phyloP scores from a whole-genome alignment of 2,329 filamentous ascomycete species.

The Aureobasidium sp. region DNA sequence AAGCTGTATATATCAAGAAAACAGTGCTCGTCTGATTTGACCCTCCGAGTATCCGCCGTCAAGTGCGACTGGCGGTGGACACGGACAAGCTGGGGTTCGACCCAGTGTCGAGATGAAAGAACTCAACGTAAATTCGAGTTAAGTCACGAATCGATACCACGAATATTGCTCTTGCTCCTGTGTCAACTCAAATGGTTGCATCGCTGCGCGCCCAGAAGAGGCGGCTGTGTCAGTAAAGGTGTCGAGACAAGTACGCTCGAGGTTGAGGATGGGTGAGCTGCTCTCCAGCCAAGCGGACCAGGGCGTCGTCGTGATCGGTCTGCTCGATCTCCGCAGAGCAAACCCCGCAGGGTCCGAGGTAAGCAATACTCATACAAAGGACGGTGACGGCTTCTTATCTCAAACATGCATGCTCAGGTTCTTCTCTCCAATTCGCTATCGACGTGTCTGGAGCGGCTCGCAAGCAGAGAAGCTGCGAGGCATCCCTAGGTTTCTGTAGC shows the following conservation, averaged over 20 bases:
- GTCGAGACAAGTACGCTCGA: neutral
- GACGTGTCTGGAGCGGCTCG: neutral
- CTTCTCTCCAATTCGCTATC: neutral
- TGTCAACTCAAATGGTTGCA: slow-evolving; percentile 9
- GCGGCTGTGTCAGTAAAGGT: neutral
- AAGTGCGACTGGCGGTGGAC: slow-evolving; percentile 15
- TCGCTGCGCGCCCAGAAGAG: neutral
- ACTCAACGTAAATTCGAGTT: slow-evolving; percentile 14
- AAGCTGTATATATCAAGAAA: neutral
- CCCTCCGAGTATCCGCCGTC: neutral
- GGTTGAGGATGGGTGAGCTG: neutral
- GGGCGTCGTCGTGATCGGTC: neutral
- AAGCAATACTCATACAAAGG: neutral
- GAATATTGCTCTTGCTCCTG: slow-evolving; percentile 18
- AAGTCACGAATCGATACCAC: slow-evolving; percentile 24
- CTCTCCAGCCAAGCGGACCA: neutral
- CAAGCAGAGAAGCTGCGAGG: neutral
- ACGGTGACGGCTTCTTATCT: neutral
- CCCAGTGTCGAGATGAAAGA: slow-evolving; percentile 6
- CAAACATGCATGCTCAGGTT: neutral
- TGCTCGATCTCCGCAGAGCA: neutral
- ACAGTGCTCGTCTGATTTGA: neutral
- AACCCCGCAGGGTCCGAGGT: slow-evolving; percentile 2
- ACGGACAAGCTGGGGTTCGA: neutral
- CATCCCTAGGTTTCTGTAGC: neutral